Conservation (phyloP, 257 asterid species). For the Capsicum baccatum region DNA sequence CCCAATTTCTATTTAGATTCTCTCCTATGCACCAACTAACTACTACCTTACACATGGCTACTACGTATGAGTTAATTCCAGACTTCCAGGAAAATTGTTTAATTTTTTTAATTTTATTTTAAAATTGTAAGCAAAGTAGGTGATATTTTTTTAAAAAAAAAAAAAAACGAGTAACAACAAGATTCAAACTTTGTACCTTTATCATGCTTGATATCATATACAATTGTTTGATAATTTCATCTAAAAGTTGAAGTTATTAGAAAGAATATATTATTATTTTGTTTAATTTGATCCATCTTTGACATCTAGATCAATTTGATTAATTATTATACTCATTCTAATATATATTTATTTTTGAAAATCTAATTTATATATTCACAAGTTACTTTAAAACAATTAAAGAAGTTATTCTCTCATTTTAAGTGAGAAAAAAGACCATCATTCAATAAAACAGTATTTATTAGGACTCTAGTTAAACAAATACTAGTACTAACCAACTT, state of each 20-base stretch:
- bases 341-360: neutral
- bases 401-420: neutral
- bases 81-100: too few relatives aligned
- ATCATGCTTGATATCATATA: neutral
- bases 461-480: neutral
- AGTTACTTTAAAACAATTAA: neutral
- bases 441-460: neutral
- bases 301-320: neutral
- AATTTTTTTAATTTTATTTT: too few relatives aligned
- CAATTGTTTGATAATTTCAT: neutral
- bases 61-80: neutral
- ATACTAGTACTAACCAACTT: neutral
- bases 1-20: constrained; percentile 23
- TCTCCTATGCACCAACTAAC: constrained; percentile 14
- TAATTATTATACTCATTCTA: neutral
- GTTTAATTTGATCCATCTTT: neutral
- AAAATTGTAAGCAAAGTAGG: too few relatives aligned
- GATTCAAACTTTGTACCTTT: neutral
- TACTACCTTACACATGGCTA: neutral
- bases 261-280: neutral
- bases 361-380: neutral
- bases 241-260: neutral
- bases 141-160: too few relatives aligned
- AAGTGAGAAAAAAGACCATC: neutral
- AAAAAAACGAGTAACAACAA: too few relatives aligned